Evolutionary conservation across 2,329 filamentous ascomycete genomes (phyloP).

Genomic region (Fusarium papillatum): DNA sequence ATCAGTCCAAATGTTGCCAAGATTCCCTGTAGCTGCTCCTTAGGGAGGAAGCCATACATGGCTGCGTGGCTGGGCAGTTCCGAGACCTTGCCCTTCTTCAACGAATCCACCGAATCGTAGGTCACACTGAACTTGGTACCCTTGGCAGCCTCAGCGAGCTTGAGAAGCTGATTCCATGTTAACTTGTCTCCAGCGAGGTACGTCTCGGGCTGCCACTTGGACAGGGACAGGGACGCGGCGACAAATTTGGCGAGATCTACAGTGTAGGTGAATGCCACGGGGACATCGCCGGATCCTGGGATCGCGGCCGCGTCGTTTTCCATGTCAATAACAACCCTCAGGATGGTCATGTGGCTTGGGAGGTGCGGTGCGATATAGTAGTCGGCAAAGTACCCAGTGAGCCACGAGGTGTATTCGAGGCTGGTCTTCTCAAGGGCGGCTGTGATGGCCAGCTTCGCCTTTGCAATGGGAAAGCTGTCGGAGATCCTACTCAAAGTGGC

Average conservation of each 20-base stretch:
- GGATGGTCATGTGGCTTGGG: neutral
- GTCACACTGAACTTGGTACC: constrained; percentile 11
- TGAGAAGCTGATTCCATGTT: neutral
- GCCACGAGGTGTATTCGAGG: constrained; percentile 4
- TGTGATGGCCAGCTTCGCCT: neutral
- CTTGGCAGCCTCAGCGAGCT: neutral
- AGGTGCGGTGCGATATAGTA: constrained; percentile 6
- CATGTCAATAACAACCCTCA: constrained; percentile 50
- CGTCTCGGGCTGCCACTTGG: neutral
- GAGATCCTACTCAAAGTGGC: neutral
- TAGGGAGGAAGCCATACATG: constrained; percentile 12
- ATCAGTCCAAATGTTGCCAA: neutral
- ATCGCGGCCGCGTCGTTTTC: constrained; percentile 44
- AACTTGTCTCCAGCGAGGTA: neutral
- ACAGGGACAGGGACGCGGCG: neutral
- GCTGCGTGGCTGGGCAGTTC: constrained; percentile 4
- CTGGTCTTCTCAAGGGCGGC: neutral
- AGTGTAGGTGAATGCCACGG: neutral
- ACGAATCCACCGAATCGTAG: constrained; percentile 4
- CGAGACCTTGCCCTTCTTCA: constrained; percentile 3
- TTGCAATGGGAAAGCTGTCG: neutral
- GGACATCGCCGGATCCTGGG: neutral
- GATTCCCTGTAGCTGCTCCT: constrained; percentile 2
- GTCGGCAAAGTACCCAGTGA: constrained; percentile 8
- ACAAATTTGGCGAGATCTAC: neutral